Conservation (phyloP, 2,329 filamentous ascomycete genomes). For the Fusarium torulosum region DNA sequence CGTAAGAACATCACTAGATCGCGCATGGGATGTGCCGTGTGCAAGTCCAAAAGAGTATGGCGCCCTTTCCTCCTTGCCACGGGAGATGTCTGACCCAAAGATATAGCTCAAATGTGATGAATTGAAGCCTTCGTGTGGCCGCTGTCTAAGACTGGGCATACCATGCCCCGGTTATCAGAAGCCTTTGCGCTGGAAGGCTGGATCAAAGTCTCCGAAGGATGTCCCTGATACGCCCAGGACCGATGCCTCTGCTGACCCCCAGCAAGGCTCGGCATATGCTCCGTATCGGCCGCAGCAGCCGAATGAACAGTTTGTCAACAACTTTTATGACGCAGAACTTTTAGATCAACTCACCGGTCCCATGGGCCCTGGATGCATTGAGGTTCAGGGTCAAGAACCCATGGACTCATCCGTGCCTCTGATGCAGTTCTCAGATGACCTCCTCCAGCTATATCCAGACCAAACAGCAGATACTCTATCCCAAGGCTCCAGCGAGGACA, state of each 20-base stretch:
- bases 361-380: constrained; percentile 15
- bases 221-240: constrained; percentile 8
- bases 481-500: constrained; percentile 29
- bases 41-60: constrained; percentile 43
- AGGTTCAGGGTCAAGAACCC: constrained; percentile 2
- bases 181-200: constrained; percentile 35
- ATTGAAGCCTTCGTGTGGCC: constrained; percentile 37
- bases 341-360: constrained; percentile 30
- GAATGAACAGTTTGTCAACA: constrained; percentile 14
- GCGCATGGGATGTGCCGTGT: constrained; percentile 42
- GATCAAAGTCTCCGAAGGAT: constrained; percentile 20
- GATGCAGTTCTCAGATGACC: constrained; percentile 29
- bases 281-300: constrained; percentile 21
- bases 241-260: constrained; percentile 11
- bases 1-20: constrained; percentile 43
- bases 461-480: constrained; percentile 15
- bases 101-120: constrained; percentile 43
- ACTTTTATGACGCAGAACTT: constrained; percentile 26
- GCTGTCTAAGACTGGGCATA: constrained; percentile 42
- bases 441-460: constrained; percentile 23
- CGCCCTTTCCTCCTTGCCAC: background rate
- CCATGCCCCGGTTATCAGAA: constrained; percentile 43
- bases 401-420: constrained; percentile 29
- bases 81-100: constrained; percentile 8
- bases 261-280: constrained; percentile 14